Base-by-base conservation (phyloP, 1,139 yeast species). In the Williopsis jadinii region DNA sequence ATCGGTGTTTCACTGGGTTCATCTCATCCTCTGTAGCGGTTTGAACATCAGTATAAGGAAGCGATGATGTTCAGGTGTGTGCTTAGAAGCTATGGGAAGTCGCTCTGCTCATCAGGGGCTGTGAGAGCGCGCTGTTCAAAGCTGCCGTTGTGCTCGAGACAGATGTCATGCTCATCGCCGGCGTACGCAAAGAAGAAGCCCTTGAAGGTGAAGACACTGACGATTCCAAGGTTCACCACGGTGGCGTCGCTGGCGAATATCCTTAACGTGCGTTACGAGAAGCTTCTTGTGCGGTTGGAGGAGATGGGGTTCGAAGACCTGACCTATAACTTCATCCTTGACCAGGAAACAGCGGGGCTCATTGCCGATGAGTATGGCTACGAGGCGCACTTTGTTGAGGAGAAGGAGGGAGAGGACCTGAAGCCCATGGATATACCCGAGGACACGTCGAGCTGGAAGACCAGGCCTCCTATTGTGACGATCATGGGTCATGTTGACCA, bases 401-500 rank as follows among this genome's bases (percentile, higher is more conserved):
- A 77, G 28, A 75, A 72, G 43, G 84, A 77, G 41, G 73, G 73
- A 8, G 67, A 71, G 9, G 39, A 66, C 58, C 34, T 59, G 6
- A 48, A 34, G 53, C 68, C 67, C 1, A 69, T 76, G 11, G 76
- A 74, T 44, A 82, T 80, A 37, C 75, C 77, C 26, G 71, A 75
- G 9, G 73, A 75, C 35, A 65, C 70, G 5, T 61, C 65, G 9
- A 51, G 61, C 19, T 61, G 84, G 47, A 77, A 77, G 40, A 71
- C 80, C 12, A 70, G 98, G 50, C 88, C 98, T 0, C 98, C 99
- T 0, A 84, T 92, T 26, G 97, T 92, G 2, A 90, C 98, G 0
- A 86, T 92, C 40, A 92, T 92, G 97, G 99, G 99, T 5, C 99
- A 92, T 62, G 98, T 92, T 34, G 99, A 92, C 61, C 99, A 92